Evolutionary conservation across 2,329 filamentous ascomycete species (phyloP).

Genomic region (Chaetomium sp.): DNA sequence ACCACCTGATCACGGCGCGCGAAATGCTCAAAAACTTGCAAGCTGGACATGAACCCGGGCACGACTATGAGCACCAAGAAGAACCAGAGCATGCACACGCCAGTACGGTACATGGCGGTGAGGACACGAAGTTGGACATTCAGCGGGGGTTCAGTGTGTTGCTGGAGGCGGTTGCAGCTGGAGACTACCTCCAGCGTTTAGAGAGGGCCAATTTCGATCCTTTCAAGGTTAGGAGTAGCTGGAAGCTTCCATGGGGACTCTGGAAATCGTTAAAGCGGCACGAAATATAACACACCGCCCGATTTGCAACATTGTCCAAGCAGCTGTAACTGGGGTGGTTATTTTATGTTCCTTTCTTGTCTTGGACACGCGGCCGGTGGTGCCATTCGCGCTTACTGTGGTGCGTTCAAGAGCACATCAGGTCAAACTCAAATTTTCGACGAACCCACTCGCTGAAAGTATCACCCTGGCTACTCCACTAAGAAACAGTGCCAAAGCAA

Average conservation of each 20-base stretch:
- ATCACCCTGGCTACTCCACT: not conserved
- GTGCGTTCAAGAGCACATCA: not conserved
- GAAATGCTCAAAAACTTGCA: conserved; percentile 85
- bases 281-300: conserved; percentile 43
- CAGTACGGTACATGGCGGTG: conserved; percentile 40
- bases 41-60: conserved; percentile 72
- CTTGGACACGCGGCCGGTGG: not conserved
- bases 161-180: conserved; percentile 76
- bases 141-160: conserved; percentile 75
- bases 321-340: not conserved
- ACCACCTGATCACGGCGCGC: conserved; percentile 89
- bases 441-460: not conserved
- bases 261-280: conserved; percentile 57
- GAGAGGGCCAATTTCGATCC: conserved; percentile 83
- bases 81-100: conserved; percentile 68
- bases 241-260: conserved; percentile 82
- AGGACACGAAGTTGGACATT: conserved; percentile 46
- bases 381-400: not conserved
- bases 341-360: not conserved
- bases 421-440: not conserved
- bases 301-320: not conserved
- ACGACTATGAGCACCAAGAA: conserved; percentile 84
- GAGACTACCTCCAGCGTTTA: conserved; percentile 75
- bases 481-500: not conserved
- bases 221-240: conserved; percentile 68